Evolutionary conservation across 2,329 filamentous ascomycete genomes (phyloP), one percentile per base, ranked within the genome.

Genomic region (Fusarium sulawesiense): DNA sequence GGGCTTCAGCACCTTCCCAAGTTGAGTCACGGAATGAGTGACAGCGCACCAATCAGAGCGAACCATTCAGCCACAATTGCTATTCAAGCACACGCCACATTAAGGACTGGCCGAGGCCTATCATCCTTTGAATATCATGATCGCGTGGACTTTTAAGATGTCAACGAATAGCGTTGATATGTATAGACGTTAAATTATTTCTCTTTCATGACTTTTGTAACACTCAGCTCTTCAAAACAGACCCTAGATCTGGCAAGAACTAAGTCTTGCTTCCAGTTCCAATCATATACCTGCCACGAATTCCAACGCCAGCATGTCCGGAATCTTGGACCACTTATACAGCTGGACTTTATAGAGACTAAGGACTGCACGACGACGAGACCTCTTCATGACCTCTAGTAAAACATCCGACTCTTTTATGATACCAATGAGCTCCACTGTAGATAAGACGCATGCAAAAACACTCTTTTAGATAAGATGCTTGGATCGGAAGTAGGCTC

Each of bases 401-500:
- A 48, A 41, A 32, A 41, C 45, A 44, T 42, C 61, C 37, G 58
- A 40, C 34, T 60, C 44, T 47, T 47, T 50, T 59, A 56, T 56
- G 53, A 30, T 45, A 59, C 56, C 47, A 60, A 49, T 46, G 57
- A 53, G 42, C 32, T 64, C 56, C 55, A 46, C 42, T 12, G 16
- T 55, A 58, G 57, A 66, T 42, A 66, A 55, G 34, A 57, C 60
- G 56, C 66, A 72, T 64, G 56, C 51, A 65, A 69, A 65, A 69
- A 59, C 56, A 61, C 25, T 58, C 50, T 49, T 60, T 72, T 77
- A 82, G 66, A 82, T 82, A 57, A 82, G 73, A 64, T 82, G 80
- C 78, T 82, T 82, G 58, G 79, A 81, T 87, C 94, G 90, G 87
- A 99, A 99, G 87, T 99, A 99, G 70, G 95, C 94, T 80, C 96